These are phyloP conservation scores for Danielia oregonensis DNA, from an alignment of 805 yeast genomes.

Conservation along the genomic window DNA sequence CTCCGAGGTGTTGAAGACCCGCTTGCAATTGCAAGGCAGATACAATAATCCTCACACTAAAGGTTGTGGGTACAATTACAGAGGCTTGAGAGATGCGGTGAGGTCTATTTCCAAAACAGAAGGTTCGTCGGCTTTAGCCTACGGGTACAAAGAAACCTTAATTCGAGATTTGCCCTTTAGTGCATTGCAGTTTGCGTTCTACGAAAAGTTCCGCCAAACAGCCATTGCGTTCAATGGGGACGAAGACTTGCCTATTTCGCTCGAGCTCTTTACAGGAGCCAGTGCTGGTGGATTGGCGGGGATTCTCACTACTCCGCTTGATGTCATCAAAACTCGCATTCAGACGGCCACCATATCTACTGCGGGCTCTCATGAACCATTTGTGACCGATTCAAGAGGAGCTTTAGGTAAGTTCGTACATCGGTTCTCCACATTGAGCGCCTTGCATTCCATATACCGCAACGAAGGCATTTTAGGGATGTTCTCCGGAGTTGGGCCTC, in stretches of 20 bases:
- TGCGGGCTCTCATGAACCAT: slow-evolving; percentile 16
- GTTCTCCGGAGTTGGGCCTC: slow-evolving; percentile 94
- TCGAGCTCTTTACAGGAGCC: slow-evolving; percentile 86
- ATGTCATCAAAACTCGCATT: slow-evolving; percentile 86
- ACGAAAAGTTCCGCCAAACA: slow-evolving; percentile 71
- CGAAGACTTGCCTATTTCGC: slow-evolving; percentile 48
- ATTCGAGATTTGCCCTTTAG: slow-evolving; percentile 93
- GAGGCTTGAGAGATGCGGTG: slow-evolving; percentile 69
- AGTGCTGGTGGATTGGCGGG: slow-evolving; percentile 96
- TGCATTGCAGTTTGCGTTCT: slow-evolving; percentile 93
- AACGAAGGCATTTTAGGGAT: slow-evolving; percentile 77
- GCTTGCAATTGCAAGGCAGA: slow-evolving; percentile 89
- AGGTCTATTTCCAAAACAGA: slow-evolving; percentile 60
- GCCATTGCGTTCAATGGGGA: slow-evolving; percentile 43
- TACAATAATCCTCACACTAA: slow-evolving; percentile 71
- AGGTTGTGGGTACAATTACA: slow-evolving; percentile 81
- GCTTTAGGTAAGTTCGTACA: slow-evolving; percentile 8
- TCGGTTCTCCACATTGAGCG: slow-evolving; percentile 27
- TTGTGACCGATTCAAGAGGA: background rate
- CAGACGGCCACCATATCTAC: slow-evolving; percentile 69
- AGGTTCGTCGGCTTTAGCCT: slow-evolving; percentile 73
- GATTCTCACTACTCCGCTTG: slow-evolving; percentile 81
- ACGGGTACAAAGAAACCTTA: slow-evolving; percentile 92
- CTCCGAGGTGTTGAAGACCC: slow-evolving; percentile 87
- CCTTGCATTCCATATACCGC: slow-evolving; percentile 46